These are phyloP conservation scores for Xylaria sp. DNA, from an alignment of 2,329 filamentous ascomycete species.

Conservation along the genomic window DNA sequence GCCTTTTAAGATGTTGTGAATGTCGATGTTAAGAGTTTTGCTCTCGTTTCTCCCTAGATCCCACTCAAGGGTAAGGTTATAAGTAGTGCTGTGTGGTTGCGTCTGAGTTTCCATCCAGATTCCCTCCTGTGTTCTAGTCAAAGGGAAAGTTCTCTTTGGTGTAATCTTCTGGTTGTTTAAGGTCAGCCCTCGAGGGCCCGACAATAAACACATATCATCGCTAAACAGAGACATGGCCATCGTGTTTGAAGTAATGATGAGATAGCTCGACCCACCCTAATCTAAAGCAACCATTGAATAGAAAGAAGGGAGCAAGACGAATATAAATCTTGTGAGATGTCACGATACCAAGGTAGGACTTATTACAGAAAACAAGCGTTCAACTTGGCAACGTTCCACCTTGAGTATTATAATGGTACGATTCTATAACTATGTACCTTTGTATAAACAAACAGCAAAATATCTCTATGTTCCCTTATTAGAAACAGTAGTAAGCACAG, in stretches of 20 bases:
- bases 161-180: neutral
- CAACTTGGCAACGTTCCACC: no score
- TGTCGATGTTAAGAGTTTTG: neutral
- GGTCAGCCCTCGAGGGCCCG: neutral
- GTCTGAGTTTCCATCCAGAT: neutral
- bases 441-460: no score
- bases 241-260: neutral
- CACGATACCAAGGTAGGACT: no score
- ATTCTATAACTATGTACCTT: no score
- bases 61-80: conserved; percentile 3
- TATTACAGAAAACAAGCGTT: no score
- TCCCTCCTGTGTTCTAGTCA: neutral
- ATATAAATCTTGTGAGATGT: neutral
- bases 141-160: neutral
- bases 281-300: no score
- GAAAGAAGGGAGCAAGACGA: neutral
- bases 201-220: neutral
- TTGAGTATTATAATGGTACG: no score
- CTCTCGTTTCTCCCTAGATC: neutral
- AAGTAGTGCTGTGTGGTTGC: neutral
- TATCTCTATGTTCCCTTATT: no score
- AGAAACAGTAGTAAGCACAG: no score
- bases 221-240: neutral
- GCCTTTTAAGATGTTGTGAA: neutral
- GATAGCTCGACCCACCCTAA: no score